Evolutionary conservation across 2,329 filamentous ascomycete genomes (phyloP).

Genomic region (Trichophyton mentagrophytes): DNA sequence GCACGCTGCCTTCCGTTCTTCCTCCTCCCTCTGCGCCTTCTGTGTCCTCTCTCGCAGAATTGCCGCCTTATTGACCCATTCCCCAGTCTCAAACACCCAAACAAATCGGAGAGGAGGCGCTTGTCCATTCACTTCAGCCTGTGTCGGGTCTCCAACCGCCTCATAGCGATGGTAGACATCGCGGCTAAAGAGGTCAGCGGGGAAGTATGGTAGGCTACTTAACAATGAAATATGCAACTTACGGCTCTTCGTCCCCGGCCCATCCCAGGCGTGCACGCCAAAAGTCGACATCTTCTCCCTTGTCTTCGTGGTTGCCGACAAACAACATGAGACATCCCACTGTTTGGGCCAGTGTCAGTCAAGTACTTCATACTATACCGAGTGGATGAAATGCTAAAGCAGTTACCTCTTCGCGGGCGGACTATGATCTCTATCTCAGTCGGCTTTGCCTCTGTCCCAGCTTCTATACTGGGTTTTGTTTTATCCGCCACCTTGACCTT

Average conservation of each 20-base stretch:
- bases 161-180: slow-evolving; percentile 12
- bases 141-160: slow-evolving; percentile 11
- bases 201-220: not conserved
- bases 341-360: not conserved
- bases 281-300: slow-evolving; percentile 5
- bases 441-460: not conserved
- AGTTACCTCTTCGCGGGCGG: slow-evolving; percentile 8
- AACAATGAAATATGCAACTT: not conserved
- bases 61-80: slow-evolving; percentile 13
- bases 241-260: slow-evolving; percentile 9
- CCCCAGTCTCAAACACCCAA: slow-evolving; percentile 11
- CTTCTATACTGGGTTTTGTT: not conserved
- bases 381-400: not conserved
- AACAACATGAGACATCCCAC: slow-evolving; percentile 11
- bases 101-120: slow-evolving; percentile 6
- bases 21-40: slow-evolving; percentile 1
- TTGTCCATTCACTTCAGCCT: not conserved
- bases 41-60: slow-evolving; percentile 4
- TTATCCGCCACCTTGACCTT: not conserved
- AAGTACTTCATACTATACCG: no score
- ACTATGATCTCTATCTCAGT: not conserved
- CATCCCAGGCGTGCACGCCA: slow-evolving; percentile 13
- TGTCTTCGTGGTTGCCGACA: slow-evolving; percentile 7
- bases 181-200: not conserved
- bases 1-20: not conserved